Evolutionary conservation across 148 eudicot species (phyloP).

Genomic region (Vaccinium myrtillus): DNA sequence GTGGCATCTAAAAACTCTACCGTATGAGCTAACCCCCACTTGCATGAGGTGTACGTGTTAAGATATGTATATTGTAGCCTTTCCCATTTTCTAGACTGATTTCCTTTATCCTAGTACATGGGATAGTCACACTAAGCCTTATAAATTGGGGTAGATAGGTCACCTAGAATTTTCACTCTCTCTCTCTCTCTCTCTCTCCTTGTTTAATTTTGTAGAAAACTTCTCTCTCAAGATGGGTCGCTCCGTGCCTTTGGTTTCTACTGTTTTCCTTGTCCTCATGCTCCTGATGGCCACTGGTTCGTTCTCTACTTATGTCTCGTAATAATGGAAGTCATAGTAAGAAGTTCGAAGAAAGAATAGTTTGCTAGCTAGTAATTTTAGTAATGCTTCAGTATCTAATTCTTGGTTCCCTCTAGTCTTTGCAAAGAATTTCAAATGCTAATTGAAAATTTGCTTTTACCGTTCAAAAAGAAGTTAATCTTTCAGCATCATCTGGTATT

Average conservation of each 20-base stretch:
- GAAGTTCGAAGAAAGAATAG: not conserved
- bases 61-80: too few relatives aligned
- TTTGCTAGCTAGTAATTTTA: too few relatives aligned
- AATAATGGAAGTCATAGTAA: not conserved
- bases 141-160: not conserved
- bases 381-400: not conserved
- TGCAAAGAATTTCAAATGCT: too few relatives aligned
- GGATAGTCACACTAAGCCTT: not conserved
- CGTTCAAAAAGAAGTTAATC: too few relatives aligned
- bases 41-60: too few relatives aligned
- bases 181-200: not conserved
- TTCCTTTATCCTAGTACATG: too few relatives aligned
- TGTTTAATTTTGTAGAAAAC: not conserved
- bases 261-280: constrained; percentile 23
- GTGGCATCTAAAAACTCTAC: too few relatives aligned
- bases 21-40: too few relatives aligned
- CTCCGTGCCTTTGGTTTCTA: constrained; percentile 20
- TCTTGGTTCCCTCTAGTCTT: too few relatives aligned
- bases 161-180: not conserved
- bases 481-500: too few relatives aligned
- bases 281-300: constrained; percentile 32
- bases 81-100: too few relatives aligned
- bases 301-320: not conserved
- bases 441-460: too few relatives aligned
- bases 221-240: constrained; percentile 23